These are phyloP conservation scores for Chara braunii DNA, from an alignment of 139 green algal species.

Conservation along the genomic window DNA sequence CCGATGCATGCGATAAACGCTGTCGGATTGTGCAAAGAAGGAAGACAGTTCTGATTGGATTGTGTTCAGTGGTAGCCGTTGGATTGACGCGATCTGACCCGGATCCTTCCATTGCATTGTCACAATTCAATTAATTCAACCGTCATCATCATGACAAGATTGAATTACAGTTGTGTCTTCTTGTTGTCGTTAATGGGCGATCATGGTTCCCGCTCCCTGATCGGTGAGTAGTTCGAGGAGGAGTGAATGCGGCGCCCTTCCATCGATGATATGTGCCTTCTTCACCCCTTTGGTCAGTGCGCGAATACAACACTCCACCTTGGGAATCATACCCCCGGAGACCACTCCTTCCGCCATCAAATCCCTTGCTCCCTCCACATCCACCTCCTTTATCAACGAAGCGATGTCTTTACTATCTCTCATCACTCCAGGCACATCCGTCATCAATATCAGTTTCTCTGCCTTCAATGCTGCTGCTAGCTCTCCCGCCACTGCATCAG, in stretches of 20 bases:
- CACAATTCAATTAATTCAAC: too few relatives aligned
- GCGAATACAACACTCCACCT: constrained; percentile 96
- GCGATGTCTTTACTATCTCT: constrained; percentile 16
- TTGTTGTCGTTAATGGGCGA: constrained; percentile 60
- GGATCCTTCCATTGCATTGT: too few relatives aligned
- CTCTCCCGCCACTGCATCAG: constrained; percentile 93
- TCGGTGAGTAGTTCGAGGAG: constrained; percentile 96
- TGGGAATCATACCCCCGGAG: constrained; percentile 93
- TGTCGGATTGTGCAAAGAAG: too few relatives aligned
- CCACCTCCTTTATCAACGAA: constrained; percentile 27
- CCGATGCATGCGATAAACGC: too few relatives aligned
- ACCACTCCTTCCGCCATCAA: constrained; percentile 86
- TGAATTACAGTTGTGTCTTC: too few relatives aligned
- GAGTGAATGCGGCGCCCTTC: constrained; percentile 81
- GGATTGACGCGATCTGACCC: too few relatives aligned
- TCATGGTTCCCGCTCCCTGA: constrained; percentile 95
- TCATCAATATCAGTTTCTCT: constrained; percentile 99
- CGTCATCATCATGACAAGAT: too few relatives aligned
- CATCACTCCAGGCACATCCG: constrained; percentile 48
- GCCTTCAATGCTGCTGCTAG: constrained; percentile 82
- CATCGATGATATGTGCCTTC: constrained; percentile 97
- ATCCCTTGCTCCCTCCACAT: constrained; percentile 46
- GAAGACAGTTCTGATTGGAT: too few relatives aligned
- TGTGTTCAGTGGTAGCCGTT: too few relatives aligned
- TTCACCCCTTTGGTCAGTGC: constrained; percentile 83